Conservation (phyloP, 108 stramenopile genomes). For the Nannochloropsis oceanica region DNA sequence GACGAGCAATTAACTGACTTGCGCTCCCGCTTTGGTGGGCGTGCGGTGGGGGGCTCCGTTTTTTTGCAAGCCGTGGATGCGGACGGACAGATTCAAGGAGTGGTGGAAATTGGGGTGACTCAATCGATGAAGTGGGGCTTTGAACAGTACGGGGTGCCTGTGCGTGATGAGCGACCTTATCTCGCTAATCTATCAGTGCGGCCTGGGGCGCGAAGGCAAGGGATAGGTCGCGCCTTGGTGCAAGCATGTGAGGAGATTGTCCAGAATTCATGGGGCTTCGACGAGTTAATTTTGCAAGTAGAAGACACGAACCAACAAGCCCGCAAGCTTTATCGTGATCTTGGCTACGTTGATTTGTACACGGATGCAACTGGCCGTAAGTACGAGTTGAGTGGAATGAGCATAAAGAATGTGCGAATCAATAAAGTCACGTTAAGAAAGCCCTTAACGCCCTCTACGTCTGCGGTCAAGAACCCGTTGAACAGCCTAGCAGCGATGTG, state of each 20-base stretch:
- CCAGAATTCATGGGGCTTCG: neutral
- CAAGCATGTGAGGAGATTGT: neutral
- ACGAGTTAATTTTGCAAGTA: neutral
- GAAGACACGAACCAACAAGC: neutral
- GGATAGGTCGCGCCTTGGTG: neutral
- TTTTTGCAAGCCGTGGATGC: neutral
- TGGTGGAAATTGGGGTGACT: neutral
- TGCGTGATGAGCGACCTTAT: neutral
- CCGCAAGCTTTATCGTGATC: neutral
- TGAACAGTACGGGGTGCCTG: neutral
- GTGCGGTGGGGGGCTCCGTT: neutral
- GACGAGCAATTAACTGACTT: neutral
- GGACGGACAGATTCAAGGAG: neutral
- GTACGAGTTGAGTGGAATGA: neutral
- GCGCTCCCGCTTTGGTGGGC: neutral
- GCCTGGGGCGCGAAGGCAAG: neutral
- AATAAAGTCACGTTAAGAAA: neutral
- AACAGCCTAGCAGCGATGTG: neutral
- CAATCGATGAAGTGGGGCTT: neutral
- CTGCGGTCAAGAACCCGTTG: neutral
- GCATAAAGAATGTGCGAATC: neutral
- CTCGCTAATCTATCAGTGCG: neutral
- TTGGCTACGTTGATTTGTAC: neutral
- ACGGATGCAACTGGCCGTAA: neutral
- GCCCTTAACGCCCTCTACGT: neutral